Evolutionary conservation across 768 basidiomycete species (phyloP).

Genomic region (Boletus rufocinnamomeus): DNA sequence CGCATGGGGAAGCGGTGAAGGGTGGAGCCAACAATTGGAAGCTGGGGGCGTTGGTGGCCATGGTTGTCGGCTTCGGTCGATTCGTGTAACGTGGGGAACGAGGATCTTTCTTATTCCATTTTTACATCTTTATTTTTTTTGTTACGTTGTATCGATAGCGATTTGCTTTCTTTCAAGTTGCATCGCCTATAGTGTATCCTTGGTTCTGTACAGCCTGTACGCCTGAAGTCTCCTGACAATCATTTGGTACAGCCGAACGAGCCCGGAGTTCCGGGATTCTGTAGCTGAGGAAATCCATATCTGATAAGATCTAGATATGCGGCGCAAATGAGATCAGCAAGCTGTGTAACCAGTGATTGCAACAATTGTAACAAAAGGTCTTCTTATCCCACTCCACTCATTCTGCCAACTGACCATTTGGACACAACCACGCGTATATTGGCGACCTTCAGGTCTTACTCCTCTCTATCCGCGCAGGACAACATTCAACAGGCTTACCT

Average conservation of each 20-base stretch:
- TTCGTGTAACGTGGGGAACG: conserved; percentile 12
- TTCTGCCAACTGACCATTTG: not conserved
- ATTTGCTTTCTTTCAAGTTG: not conserved
- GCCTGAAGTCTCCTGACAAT: not conserved
- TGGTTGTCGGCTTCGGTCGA: conserved; percentile 7
- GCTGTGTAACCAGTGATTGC: conserved; percentile 18
- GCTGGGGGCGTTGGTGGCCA: conserved; percentile 1
- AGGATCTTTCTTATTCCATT: not conserved
- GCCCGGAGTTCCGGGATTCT: too few relatives aligned
- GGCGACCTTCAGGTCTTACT: not conserved
- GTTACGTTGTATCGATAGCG: conserved; percentile 3
- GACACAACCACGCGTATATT: not conserved
- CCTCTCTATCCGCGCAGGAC: not conserved
- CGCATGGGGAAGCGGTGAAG: not conserved
- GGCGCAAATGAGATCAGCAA: not conserved
- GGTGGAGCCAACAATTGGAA: not conserved
- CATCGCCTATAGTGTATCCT: not conserved
- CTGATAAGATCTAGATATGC: conserved; percentile 29
- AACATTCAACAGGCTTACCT: not conserved
- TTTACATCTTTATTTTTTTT: not conserved
- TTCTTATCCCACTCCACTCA: conserved; percentile 4
- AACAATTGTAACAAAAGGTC: not conserved
- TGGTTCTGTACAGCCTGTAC: not conserved
- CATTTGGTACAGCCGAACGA: not conserved
- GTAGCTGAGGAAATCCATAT: not conserved